Evolutionary conservation across 179 eudicot genomes (phyloP), one percentile per base, ranked within the genome.

Genomic region (Vitellaria paradoxa): DNA sequence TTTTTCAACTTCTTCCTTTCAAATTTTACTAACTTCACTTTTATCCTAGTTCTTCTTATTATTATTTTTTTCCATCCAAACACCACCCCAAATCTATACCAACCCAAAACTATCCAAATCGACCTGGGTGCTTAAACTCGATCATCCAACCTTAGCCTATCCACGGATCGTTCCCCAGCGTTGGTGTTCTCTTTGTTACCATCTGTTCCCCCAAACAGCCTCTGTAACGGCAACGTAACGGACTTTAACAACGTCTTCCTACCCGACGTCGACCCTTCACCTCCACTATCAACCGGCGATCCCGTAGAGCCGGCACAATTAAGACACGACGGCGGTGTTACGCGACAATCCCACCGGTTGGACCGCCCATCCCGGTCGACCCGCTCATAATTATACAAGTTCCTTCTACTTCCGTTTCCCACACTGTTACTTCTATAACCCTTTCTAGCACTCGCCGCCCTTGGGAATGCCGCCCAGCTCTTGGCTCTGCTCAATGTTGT

Each of bases 281-380:
- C 37, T 47, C 59, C 8, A n/a, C n/a, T 70, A 59, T 3, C 59
- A 56, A n/a, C n/a, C n/a, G n/a, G n/a, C n/a, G n/a, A n/a, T 11
- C 65, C 7, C 5, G 14, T 15, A 21, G 11, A 11, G 23, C 65
- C 24, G 6, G 24, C 9, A 60, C 23, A 8, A 7, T 14, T 4
- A 57, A 37, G 78, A 5, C 68, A 47, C 56, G 80, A 76, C 61
- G 62, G 82, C 49, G 74, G 21, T 42, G n/a, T n/a, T n/a, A n/a
- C n/a, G n/a, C n/a, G n/a, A n/a, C n/a, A n/a, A n/a, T n/a, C n/a
- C n/a, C n/a, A n/a, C n/a, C n/a, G n/a, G n/a, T n/a, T n/a, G n/a
- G n/a, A n/a, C n/a, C n/a, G n/a, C n/a, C n/a, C n/a, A n/a, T n/a
- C 71, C 73, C 46, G 5, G 77, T 85, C 77, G 81, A 63, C 81